phyloP scores from a whole-genome alignment of 257 asterid genomes.

The Solanum pimpinellifolium region DNA sequence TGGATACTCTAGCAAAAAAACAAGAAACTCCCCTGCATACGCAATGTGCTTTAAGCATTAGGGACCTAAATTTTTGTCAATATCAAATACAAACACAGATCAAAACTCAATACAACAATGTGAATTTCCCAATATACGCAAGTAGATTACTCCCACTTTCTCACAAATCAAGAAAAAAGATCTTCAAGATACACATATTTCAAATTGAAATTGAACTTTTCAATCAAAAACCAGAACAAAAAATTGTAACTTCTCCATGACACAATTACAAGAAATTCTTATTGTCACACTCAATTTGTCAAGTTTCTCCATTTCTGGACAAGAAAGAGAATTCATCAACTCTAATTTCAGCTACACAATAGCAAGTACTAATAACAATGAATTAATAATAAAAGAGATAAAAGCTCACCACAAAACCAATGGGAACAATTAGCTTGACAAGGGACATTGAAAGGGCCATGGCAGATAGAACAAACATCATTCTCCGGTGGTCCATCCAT shows the following conservation, averaged over 20 bases:
- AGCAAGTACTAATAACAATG: not conserved
- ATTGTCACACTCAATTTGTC: not conserved
- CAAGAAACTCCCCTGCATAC: not conserved
- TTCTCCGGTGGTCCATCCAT: constrained; percentile 82
- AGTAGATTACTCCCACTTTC: not conserved
- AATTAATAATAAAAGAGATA: not conserved
- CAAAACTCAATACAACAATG: not conserved
- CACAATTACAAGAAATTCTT: not conserved
- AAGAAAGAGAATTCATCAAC: not conserved
- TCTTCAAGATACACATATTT: not conserved
- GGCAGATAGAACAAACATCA: constrained; percentile 84
- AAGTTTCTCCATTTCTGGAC: not conserved
- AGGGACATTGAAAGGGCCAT: constrained; percentile 49
- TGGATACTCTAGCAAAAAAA: not conserved
- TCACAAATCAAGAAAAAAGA: not conserved
- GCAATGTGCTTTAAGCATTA: not conserved
- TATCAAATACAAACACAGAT: not conserved
- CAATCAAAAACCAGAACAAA: not conserved
- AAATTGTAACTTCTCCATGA: not conserved
- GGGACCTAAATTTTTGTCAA: not conserved
- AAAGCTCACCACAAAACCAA: constrained; percentile 78
- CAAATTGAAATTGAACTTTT: not conserved
- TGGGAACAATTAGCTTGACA: constrained; percentile 95
- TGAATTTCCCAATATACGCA: not conserved
- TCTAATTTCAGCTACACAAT: not conserved